phyloP scores from a whole-genome alignment of 768 basidiomycete species.

The Mycena rebaudengoi region DNA sequence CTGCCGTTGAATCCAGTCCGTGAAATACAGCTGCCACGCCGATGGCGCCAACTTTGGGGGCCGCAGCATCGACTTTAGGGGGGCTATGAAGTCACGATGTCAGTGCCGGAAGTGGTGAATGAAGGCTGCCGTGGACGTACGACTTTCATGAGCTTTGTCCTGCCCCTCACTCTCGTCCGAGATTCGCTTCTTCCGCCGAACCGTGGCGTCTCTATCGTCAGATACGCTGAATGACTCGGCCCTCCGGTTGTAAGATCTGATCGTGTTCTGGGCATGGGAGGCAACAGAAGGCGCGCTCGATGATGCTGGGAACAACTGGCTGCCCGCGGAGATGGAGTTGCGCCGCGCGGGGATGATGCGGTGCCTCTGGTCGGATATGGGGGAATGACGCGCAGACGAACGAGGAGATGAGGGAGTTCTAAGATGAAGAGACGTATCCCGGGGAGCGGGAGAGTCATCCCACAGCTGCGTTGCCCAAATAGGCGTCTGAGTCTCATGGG shows the following conservation, averaged over 20 bases:
- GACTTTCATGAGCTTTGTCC: slow-evolving; percentile 51
- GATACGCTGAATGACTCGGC: slow-evolving; percentile 69
- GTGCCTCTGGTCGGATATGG: slow-evolving; percentile 52
- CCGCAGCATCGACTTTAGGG: slow-evolving; percentile 79
- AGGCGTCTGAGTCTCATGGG: slow-evolving; percentile 69
- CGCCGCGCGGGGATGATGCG: slow-evolving; percentile 53
- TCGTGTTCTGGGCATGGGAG: slow-evolving; percentile 56
- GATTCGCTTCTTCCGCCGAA: slow-evolving; percentile 65
- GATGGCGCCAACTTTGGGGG: slow-evolving; percentile 93
- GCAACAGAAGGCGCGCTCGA: slow-evolving; percentile 73
- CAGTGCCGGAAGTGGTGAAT: slow-evolving; percentile 21
- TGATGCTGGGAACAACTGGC: slow-evolving; percentile 71
- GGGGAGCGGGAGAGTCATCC: slow-evolving; percentile 59
- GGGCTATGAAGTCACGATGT: slow-evolving; percentile 50
- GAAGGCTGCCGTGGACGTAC: slow-evolving; percentile 46
- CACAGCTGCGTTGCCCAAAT: slow-evolving; percentile 75
- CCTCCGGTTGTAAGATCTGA: slow-evolving; percentile 70
- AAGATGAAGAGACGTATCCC: slow-evolving; percentile 40
- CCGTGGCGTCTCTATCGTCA: slow-evolving; percentile 78
- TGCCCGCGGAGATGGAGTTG: slow-evolving; percentile 55
- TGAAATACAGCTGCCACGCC: slow-evolving; percentile 97
- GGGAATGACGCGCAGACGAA: slow-evolving; percentile 57
- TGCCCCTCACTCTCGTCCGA: slow-evolving; percentile 37
- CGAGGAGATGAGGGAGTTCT: slow-evolving; percentile 55
- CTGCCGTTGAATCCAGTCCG: slow-evolving; percentile 91